Evolutionary conservation across 164 flowering plant genomes (phyloP).

Genomic region (Vitis cinerea): DNA sequence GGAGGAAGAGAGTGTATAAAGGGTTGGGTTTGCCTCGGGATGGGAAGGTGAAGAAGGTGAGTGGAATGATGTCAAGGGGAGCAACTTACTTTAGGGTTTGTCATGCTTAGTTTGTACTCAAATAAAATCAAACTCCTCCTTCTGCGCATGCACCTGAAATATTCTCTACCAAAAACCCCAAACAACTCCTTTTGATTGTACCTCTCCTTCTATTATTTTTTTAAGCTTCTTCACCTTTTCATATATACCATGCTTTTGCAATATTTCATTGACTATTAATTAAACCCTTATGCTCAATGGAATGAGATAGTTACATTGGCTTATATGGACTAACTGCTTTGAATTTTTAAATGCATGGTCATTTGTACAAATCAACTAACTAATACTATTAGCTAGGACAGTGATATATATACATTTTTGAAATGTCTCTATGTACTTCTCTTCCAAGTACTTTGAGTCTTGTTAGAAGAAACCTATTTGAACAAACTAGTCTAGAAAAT

Average conservation of each 20-base stretch:
- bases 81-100: conserved; percentile 55
- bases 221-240: conserved; percentile 12
- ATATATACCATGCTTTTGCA: conserved; percentile 11
- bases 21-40: conserved; percentile 58
- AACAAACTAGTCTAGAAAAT: too few species aligned
- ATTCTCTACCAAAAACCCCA: conserved; percentile 38
- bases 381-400: too few species aligned
- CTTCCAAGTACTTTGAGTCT: too few species aligned
- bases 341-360: too few species aligned
- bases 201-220: conserved; percentile 20
- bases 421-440: too few species aligned
- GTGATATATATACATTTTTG: too few species aligned
- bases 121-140: conserved; percentile 34
- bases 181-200: conserved; percentile 34
- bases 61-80: conserved; percentile 70
- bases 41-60: conserved; percentile 67
- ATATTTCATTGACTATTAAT: conserved; percentile 10
- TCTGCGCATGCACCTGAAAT: conserved; percentile 45
- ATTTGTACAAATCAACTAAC: too few species aligned
- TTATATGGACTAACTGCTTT: conserved; percentile 14
- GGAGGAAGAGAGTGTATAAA: conserved; percentile 24
- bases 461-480: too few species aligned
- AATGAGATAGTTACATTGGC: conserved; percentile 27
- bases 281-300: neutral
- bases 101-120: conserved; percentile 83